Evolutionary conservation across 108 stramenopile genomes (phyloP).

Genomic region (Phaeodactylum tricornutum): DNA sequence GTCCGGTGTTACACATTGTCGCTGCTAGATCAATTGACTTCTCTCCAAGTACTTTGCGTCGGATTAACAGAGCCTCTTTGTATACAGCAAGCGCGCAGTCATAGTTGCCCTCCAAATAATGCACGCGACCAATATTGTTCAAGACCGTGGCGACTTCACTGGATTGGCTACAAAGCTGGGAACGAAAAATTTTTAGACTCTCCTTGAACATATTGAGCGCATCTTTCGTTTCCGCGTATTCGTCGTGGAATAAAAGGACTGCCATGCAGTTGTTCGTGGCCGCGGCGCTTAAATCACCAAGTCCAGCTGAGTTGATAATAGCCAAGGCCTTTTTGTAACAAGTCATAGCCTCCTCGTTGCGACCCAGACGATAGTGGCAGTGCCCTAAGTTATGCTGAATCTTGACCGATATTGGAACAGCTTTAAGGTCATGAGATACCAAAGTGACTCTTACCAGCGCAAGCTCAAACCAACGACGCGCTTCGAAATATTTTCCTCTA

Average conservation of each 20-base stretch:
- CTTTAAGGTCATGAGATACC: background rate
- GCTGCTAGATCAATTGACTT: conserved; percentile 52
- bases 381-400: conserved; percentile 38
- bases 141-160: conserved; percentile 38
- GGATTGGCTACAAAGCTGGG: conserved; percentile 6
- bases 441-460: conserved; percentile 10
- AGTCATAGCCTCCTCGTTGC: conserved; percentile 25
- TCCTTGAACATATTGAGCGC: conserved; percentile 24
- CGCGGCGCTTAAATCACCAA: conserved; percentile 9
- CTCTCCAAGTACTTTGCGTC: conserved; percentile 26
- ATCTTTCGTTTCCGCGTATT: conserved; percentile 11
- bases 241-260: conserved; percentile 28
- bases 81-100: conserved; percentile 34
- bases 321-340: conserved; percentile 15
- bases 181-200: conserved; percentile 26
- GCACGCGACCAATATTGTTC: conserved; percentile 58
- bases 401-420: background rate
- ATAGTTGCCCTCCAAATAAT: conserved; percentile 42
- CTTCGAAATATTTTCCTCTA: conserved; percentile 21
- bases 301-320: background rate
- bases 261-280: conserved; percentile 29
- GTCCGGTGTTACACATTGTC: conserved; percentile 59
- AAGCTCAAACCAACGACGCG: conserved; percentile 29
- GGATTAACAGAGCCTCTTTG: conserved; percentile 30
- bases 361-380: conserved; percentile 39